Evolutionary conservation across 768 basidiomycete genomes (phyloP), one percentile per base, ranked within the genome.

Genomic region (Pulveroboletus sp.): DNA sequence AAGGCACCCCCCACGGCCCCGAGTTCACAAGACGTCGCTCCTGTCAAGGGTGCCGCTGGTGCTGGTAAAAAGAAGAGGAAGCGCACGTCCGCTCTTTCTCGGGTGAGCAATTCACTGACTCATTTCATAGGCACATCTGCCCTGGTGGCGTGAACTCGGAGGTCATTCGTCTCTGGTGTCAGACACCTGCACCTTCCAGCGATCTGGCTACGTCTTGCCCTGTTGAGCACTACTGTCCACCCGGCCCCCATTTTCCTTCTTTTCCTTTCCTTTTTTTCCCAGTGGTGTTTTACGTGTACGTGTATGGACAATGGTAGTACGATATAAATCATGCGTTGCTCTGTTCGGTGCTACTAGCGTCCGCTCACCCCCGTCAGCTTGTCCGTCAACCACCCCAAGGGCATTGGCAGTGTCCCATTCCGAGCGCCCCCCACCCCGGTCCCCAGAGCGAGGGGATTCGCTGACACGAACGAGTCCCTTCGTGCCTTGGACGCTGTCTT

Each of bases 361-460:
- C 81, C 74, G 47, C 83, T 76, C 33, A 76, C 82, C 33, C 86
- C 85, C 6, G 85, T 77, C 49, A 91, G 66, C 65, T 80, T 88
- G 38, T 78, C 83, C 18, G 89, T 84, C 44, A 92, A 65, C 89
- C 89, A 92, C 7, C 82, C 85, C 2, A 92, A 69, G 8, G 89
- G 88, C 35, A 85, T 83, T 58, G 82, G 85, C 49, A 87, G 59
- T 43, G 77, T 70, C 39, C 78, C 78, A 58, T 82, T 78, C 50
- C 83, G 73, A 26, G 81, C 75, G n/a, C 82, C 73, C 6, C 83
- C 82, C 26, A 77, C 74, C 7, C 69, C 66, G 38, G 78, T 77
- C 18, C 89, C 87, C 31, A 92, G 68, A 8, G 89, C 81, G 36
- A 93, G 77, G 8, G 90, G 90, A 60, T 93, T 90, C 15, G 90